Base-by-base conservation (phyloP, 306 rosid species). In the Hylodesmum podocarpum region DNA sequence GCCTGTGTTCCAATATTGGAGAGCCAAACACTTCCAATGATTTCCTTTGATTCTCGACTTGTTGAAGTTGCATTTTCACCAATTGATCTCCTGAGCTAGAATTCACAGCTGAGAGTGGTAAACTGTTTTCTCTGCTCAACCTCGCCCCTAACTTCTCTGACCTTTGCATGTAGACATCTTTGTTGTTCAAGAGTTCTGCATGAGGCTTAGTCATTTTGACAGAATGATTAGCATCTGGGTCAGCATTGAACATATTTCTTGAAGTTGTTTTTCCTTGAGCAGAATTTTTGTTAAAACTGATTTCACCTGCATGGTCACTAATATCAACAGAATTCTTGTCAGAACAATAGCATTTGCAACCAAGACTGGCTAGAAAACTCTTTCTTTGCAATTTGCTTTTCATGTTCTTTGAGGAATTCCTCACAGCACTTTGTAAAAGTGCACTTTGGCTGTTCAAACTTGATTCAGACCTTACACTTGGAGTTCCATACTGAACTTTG, bases 381-480 rank as follows among this genome's bases (percentile, higher is more conserved):
- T 78, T 90, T 47, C 82, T 78, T 11, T 70, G 80, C 28, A 16
- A 64, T 53, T 80, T 84, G 69, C 33, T 76, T 53, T 66, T 81
- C 11, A 19, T 62, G 18, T 58, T 49, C 11, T 63, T 63, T 12
- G 88, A 66, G 57, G 88, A 75, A n/a, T 85, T 82, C 70, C 29
- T 84, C 33, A 68, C 11, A 18, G 72, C 41, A 81, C 15, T 61
- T 70, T 74, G 84, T 29, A 96, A 53, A 1, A 96, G 80, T 5
- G 83, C 75, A 16, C 88, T 84, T 72, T 84, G 90, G 92, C 99
- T 96, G 85, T 92, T 91, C 93, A 85, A 83, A 75, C 99, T 96
- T 34, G 88, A 89, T 61, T 89, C 96, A 22, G 99, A 92, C 1
- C 82, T 75, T 53, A 78, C 85, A 81, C 97, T 92, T 6, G 96